A percentile compares a stretch with the other conserved stretches of the same genome.
phyloP scores from a whole-genome alignment of 2,329 filamentous ascomycete genomes.

The Cephalotrichum gorgonifer region DNA sequence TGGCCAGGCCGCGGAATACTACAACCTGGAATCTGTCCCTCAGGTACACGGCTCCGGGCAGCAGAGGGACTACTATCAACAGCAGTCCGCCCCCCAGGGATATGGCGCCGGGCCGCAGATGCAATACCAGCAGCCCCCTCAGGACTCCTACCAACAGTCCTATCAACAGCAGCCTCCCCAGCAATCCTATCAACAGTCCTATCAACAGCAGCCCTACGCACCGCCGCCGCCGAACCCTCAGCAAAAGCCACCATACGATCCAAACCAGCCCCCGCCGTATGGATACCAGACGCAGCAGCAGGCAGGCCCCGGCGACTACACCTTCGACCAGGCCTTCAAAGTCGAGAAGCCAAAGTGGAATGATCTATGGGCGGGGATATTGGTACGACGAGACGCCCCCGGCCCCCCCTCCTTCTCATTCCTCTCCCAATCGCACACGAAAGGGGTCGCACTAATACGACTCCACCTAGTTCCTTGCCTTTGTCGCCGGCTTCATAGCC shows the following conservation, averaged over 20 bases:
- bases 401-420: background rate
- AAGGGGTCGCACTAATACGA: background rate
- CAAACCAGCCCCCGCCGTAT: slow-evolving; percentile 17
- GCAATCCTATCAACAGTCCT: too few relatives aligned
- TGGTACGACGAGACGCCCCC: slow-evolving; percentile 39
- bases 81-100: slow-evolving; percentile 5
- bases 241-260: slow-evolving; percentile 6
- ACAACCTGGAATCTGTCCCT: slow-evolving; percentile 5
- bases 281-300: slow-evolving; percentile 25
- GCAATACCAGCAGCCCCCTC: slow-evolving; percentile 3
- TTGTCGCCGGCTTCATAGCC: slow-evolving; percentile 63
- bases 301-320: slow-evolving; percentile 34
- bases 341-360: slow-evolving; percentile 79
- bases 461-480: slow-evolving; percentile 50
- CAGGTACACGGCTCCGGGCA: too few relatives aligned
- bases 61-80: slow-evolving; percentile 3
- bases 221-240: slow-evolving; percentile 14
- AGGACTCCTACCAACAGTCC: too few relatives aligned
- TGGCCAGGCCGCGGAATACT: slow-evolving; percentile 4
- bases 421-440: background rate
- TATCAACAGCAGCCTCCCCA: too few relatives aligned
- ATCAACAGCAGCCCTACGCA: slow-evolving; percentile 14
- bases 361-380: slow-evolving; percentile 77
- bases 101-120: slow-evolving; percentile 5
- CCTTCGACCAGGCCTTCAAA: slow-evolving; percentile 75